Percentiles rank a stretch among this genome's conserved stretches.
phyloP scores from a whole-genome alignment of 768 basidiomycete species.

The Mrakia gelida region DNA sequence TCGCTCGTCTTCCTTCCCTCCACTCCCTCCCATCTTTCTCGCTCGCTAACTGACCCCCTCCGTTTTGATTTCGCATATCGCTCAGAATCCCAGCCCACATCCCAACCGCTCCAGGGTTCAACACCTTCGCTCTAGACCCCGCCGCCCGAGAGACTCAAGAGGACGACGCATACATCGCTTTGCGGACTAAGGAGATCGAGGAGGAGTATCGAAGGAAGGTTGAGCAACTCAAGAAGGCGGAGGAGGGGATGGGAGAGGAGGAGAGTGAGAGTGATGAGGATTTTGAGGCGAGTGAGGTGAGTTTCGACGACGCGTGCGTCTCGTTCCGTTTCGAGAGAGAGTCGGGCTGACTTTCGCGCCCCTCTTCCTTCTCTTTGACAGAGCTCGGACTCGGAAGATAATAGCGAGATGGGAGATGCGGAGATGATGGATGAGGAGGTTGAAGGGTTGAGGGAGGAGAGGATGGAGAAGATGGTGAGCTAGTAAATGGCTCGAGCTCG shows the following conservation, averaged over 20 bases:
- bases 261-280: background rate
- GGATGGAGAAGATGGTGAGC: too few species aligned
- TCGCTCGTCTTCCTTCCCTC: background rate
- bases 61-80: background rate
- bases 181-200: conserved; percentile 5
- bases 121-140: background rate
- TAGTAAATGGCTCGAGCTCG: too few species aligned
- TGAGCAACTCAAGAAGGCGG: background rate
- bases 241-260: background rate
- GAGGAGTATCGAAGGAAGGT: background rate
- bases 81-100: background rate
- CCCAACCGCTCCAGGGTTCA: background rate
- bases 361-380: too few species aligned
- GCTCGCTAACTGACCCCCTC: background rate
- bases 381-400: too few species aligned
- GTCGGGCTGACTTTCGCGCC: too few species aligned
- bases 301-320: background rate
- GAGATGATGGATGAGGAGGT: too few species aligned
- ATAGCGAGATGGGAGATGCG: too few species aligned
- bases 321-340: too few species aligned
- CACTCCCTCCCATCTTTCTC: background rate
- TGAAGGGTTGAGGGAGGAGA: too few species aligned
- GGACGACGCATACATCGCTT: background rate
- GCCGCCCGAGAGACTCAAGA: background rate
- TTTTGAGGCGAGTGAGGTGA: background rate